Evolutionary conservation across 176 grass and related monocot species (phyloP), one percentile per base, ranked within the genome.

Genomic region (Rhynchospora pubera): DNA sequence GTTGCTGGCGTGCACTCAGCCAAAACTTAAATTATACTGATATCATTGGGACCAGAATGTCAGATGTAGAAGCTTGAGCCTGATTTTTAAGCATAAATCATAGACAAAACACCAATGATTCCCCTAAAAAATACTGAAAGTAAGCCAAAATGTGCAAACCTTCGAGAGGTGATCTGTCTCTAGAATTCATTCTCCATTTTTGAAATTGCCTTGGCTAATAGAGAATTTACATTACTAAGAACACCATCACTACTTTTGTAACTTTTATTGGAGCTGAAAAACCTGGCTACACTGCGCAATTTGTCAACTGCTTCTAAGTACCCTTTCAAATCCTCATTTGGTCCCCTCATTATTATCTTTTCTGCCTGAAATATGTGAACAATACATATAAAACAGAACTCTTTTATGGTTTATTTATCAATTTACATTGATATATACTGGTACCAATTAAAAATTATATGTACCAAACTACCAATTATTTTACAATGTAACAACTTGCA

Each of bases 241-340:
- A 99, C 96, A 8, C 91, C 89, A 82, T 95, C 96, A 24, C 89
- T 99, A 77, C 84, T 95, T 22, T 86, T 87, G 56, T 95, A 93
- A 71, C 89, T 95, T 90, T 90, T 94, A 78, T 95, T 93, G 1
- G 96, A 95, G 83, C 86, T 99, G 39, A 95, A 99, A 87, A 99
- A 99, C 7, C 84, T 85, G 51, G 91, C 84, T 5, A 99, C 91
- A 73, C 89, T 91, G 63, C 92, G 84, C 69, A 99, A 47, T 6
- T 86, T 85, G 77, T 99, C 96, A 44, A 95, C 91, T 0, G 96
- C 92, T 6, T 93, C 89, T 18, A 99, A 88, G 66, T 93, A 99
- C 46, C 89, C 89, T 72, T 95, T 86, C 12, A 99, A 88, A 52
- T 99, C 91, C 18, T 99, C 89, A 3, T 88, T 84, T 5, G 96